Percentiles rank a stretch among this genome's conserved stretches.
Conservation (phyloP, 768 basidiomycete species). For the Lenzites betulinus region DNA sequence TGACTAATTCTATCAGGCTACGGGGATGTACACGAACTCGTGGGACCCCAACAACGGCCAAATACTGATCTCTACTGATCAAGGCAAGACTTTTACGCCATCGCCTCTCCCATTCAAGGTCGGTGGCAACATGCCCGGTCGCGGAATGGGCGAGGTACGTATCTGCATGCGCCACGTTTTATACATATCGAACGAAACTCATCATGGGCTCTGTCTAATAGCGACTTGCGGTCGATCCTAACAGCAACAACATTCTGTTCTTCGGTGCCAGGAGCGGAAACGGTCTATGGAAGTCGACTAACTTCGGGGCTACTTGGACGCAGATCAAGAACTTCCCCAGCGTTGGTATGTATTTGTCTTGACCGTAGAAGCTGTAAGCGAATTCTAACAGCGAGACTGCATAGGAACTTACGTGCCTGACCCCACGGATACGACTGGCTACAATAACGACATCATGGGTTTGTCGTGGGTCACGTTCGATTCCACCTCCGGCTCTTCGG, state of each 20-base stretch:
- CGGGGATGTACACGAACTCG: conserved; percentile 63
- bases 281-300: conserved; percentile 66
- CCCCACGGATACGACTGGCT: conserved; percentile 48
- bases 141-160: conserved; percentile 61
- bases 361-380: neutral
- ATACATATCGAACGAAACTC: no score
- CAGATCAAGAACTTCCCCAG: conserved; percentile 61
- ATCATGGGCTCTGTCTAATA: conserved; percentile 22
- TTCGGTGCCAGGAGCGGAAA: conserved; percentile 67
- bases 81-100: conserved; percentile 55
- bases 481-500: conserved; percentile 53
- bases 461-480: conserved; percentile 71
- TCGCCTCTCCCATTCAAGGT: conserved; percentile 64
- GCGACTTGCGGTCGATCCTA: conserved; percentile 65
- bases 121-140: conserved; percentile 70
- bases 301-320: conserved; percentile 59
- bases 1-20: conserved; percentile 38
- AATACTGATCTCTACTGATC: conserved; percentile 61
- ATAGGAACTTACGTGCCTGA: conserved; percentile 56
- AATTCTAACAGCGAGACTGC: no score
- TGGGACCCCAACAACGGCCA: conserved; percentile 65
- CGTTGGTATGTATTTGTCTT: conserved; percentile 41
- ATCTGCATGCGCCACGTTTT: neutral
- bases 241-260: conserved; percentile 59
- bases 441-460: conserved; percentile 41